phyloP scores from a whole-genome alignment of 768 basidiomycete genomes.

The Plicaturopsis crispa region DNA sequence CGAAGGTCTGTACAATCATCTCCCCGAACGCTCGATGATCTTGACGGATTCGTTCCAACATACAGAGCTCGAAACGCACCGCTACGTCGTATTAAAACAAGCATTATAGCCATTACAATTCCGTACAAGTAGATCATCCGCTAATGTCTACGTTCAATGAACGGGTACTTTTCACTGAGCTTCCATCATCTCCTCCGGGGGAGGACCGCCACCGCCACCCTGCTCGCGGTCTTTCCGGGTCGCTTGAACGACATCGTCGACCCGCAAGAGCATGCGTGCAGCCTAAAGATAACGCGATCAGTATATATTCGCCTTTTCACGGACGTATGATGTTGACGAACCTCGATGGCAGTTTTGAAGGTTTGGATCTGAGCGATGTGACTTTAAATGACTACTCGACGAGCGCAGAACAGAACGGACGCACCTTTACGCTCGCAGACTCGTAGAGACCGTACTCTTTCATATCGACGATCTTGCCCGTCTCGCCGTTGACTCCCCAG shows the following conservation, averaged over 20 bases:
- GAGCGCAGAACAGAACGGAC: conserved; percentile 4
- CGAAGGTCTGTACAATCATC: too few species aligned
- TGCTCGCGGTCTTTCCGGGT: conserved; percentile 66
- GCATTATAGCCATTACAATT: too few species aligned
- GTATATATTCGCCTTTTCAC: conserved; percentile 2
- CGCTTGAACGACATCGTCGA: conserved; percentile 94
- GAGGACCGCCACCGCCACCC: conserved; percentile 33
- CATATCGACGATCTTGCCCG: conserved; percentile 95
- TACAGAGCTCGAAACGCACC: too few species aligned
- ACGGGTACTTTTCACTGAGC: too few species aligned
- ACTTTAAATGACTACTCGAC: background rate
- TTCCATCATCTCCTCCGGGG: conserved; percentile 53
- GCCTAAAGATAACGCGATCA: conserved; percentile 36
- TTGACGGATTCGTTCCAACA: too few species aligned
- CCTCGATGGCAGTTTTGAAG: conserved; percentile 95
- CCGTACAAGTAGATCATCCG: too few species aligned
- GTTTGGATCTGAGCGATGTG: conserved; percentile 68
- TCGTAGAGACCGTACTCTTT: conserved; percentile 90
- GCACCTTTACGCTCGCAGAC: conserved; percentile 89
- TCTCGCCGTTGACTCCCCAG: conserved; percentile 95
- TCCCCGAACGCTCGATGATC: too few species aligned
- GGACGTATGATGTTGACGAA: conserved; percentile 16
- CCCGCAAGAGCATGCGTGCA: conserved; percentile 83
- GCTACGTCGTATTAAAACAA: too few species aligned
- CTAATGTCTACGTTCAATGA: too few species aligned